Conservation (phyloP, 2,329 filamentous ascomycete genomes). For the Colletotrichum camelliae region DNA sequence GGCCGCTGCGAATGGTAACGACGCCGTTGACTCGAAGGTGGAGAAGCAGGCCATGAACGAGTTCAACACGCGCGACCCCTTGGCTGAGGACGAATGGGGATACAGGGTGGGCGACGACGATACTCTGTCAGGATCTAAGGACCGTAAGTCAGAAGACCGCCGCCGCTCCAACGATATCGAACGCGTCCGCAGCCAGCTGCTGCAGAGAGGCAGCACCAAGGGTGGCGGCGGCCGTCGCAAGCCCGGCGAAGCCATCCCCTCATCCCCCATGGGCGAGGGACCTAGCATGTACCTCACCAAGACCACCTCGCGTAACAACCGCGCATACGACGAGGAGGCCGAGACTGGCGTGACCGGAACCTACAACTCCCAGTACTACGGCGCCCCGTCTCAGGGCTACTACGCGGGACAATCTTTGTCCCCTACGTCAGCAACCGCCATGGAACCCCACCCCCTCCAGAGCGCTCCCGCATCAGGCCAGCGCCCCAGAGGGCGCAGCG, state of each 20-base stretch:
- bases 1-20: conserved; percentile 26
- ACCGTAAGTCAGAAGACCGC: conserved; percentile 36
- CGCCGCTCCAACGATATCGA: conserved; percentile 43
- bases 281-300: conserved; percentile 29
- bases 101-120: conserved; percentile 40
- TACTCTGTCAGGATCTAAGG: conserved; percentile 32
- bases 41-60: conserved; percentile 52
- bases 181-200: conserved; percentile 38
- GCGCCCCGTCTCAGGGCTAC: conserved; percentile 25
- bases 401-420: conserved; percentile 13
- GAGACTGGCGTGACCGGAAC: conserved; percentile 35
- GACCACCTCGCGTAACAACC: conserved; percentile 35
- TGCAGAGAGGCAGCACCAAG: conserved; percentile 47
- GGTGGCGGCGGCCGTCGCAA: conserved; percentile 54
- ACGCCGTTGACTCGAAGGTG: conserved; percentile 23
- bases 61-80: conserved; percentile 45
- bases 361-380: conserved; percentile 28
- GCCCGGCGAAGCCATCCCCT: conserved; percentile 50
- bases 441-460: conserved; percentile 14
- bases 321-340: conserved; percentile 50
- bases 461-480: conserved; percentile 11
- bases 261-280: conserved; percentile 32
- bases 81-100: conserved; percentile 41
- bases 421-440: background rate
- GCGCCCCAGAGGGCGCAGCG: conserved; percentile 13